Percentiles rank a stretch among this genome's conserved stretches.
Evolutionary conservation across 176 grass and related monocot genomes (phyloP).

Genomic region (Oryza brachyantha): DNA sequence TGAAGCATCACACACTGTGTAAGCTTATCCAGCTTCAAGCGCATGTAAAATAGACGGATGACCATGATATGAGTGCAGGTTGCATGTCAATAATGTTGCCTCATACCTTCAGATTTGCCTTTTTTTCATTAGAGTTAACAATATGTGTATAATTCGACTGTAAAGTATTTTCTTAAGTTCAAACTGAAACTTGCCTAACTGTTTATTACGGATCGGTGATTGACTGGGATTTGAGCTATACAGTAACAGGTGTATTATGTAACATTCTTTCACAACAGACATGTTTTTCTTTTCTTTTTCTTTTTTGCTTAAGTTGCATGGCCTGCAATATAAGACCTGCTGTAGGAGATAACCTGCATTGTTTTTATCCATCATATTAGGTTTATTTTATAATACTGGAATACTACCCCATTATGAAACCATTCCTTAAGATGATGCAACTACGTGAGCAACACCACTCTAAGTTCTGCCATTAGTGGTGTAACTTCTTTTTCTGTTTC

Average conservation of each 20-base stretch:
- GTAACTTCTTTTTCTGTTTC: not conserved
- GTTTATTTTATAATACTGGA: not conserved
- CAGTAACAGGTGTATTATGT: not conserved
- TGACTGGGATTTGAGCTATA: not conserved
- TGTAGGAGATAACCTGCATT: not conserved
- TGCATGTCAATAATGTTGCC: not conserved
- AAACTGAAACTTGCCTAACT: not conserved
- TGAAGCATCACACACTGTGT: not conserved
- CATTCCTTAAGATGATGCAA: not conserved
- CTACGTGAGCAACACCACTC: not conserved
- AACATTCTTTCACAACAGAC: not conserved
- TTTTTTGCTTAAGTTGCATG: not conserved
- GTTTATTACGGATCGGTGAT: not conserved
- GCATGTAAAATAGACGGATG: conserved; percentile 5
- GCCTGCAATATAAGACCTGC: not conserved
- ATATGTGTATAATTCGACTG: not conserved
- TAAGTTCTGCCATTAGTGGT: not conserved
- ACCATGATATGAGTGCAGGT: not conserved
- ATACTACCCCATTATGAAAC: not conserved
- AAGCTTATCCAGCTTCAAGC: not conserved
- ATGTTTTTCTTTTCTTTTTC: too few relatives aligned
- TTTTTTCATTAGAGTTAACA: not conserved
- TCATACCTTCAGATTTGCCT: not conserved
- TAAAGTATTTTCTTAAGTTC: not conserved
- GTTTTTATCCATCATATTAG: not conserved